A percentile compares a stretch with the other conserved stretches of the same genome.
Conservation (phyloP, 1,284 basidiomycete species). For the Puccinia polysora region DNA sequence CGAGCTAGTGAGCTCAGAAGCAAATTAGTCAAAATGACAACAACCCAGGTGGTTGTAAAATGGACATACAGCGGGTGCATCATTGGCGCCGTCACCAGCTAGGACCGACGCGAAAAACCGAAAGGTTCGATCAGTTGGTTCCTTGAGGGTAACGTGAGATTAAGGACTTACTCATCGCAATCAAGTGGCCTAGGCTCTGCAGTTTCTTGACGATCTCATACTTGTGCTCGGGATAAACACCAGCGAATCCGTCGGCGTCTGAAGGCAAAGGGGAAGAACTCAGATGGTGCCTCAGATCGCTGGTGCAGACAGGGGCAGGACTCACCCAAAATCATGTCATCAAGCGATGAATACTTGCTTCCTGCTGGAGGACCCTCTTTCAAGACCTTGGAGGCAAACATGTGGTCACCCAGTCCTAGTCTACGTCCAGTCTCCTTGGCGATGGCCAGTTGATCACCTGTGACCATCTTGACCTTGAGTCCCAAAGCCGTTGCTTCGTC, state of each 20-base stretch:
- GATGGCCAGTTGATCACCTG: conserved; percentile 97
- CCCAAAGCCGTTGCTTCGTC: conserved; percentile 92
- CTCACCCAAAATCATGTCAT: conserved; percentile 64
- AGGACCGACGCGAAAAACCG: not conserved
- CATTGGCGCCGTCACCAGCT: conserved; percentile 96
- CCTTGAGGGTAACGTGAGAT: not conserved
- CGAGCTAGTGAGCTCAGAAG: conserved; percentile 56
- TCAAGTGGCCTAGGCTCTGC: conserved; percentile 63
- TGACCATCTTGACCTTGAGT: conserved; percentile 99
- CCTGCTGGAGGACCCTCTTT: conserved; percentile 80
- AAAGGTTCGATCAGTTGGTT: not conserved
- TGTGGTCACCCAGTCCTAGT: conserved; percentile 90
- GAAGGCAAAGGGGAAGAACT: conserved; percentile 54
- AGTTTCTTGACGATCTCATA: conserved; percentile 75
- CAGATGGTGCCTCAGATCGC: too few species aligned
- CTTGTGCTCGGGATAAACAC: conserved; percentile 69
- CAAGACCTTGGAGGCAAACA: conserved; percentile 92
- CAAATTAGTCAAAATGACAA: not conserved
- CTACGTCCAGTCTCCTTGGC: conserved; percentile 98
- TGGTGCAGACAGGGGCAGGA: too few species aligned
- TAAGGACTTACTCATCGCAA: conserved; percentile 34
- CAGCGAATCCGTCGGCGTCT: conserved; percentile 85
- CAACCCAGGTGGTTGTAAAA: not conserved
- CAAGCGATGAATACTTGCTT: conserved; percentile 68
- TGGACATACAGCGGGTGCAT: conserved; percentile 66